Evolutionary conservation across 75 land plant species (phyloP).

Genomic region (Pinus albicaulis): DNA sequence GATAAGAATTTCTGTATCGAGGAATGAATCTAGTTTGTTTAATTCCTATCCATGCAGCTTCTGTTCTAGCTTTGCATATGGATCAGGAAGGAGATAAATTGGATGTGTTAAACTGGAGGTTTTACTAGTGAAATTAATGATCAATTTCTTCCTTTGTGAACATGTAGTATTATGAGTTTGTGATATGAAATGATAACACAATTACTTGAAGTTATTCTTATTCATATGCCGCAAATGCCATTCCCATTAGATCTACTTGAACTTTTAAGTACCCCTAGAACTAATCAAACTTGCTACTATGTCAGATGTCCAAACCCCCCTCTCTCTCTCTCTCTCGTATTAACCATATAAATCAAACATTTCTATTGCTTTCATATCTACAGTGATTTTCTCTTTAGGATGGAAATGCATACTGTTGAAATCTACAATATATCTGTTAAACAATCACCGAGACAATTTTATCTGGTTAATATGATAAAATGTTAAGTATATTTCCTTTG

Average conservation of each 20-base stretch:
- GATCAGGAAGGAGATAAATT: too few relatives aligned
- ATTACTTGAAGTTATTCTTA: neutral
- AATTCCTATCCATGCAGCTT: too few relatives aligned
- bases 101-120: neutral
- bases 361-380: neutral
- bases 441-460: neutral
- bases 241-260: neutral
- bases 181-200: neutral
- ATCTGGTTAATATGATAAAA: neutral
- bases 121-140: neutral
- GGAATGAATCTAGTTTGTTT: too few relatives aligned
- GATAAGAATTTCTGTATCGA: too few relatives aligned
- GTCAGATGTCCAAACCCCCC: neutral
- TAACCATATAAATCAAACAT: neutral
- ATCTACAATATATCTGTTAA: neutral
- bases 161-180: too few relatives aligned
- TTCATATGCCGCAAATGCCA: neutral
- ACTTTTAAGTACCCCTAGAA: neutral
- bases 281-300: neutral
- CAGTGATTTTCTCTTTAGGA: neutral
- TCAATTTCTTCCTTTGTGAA: neutral
- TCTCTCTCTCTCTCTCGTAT: neutral
- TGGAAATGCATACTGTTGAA: neutral
- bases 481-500: neutral
- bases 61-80: too few relatives aligned